Evolutionary conservation across 1,284 basidiomycete species (phyloP).

Genomic region (Tilletiaria anomala): DNA sequence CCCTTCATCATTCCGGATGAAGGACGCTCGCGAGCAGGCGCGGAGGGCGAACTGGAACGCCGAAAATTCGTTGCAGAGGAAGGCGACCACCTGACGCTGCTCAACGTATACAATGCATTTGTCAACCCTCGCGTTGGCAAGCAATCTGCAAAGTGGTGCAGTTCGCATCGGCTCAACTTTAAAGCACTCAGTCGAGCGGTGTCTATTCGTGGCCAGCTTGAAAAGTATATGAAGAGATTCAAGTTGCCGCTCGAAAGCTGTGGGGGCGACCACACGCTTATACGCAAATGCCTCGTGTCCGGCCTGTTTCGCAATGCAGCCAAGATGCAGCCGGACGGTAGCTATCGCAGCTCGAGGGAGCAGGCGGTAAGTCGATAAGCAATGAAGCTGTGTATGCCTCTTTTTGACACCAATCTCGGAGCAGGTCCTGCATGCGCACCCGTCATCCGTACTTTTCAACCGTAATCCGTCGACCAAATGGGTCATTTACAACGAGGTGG

Average conservation of each 20-base stretch:
- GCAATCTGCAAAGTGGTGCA: slow-evolving; percentile 74
- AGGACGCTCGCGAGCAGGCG: slow-evolving; percentile 54
- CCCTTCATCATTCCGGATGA: slow-evolving; percentile 43
- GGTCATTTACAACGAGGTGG: slow-evolving; percentile 89
- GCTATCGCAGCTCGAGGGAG: slow-evolving; percentile 67
- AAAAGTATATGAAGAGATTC: slow-evolving; percentile 81
- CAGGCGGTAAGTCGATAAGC: slow-evolving; percentile 53
- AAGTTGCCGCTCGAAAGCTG: slow-evolving; percentile 45
- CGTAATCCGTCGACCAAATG: slow-evolving; percentile 74
- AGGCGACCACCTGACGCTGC: slow-evolving; percentile 80
- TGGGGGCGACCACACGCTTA: slow-evolving; percentile 60
- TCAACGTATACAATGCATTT: slow-evolving; percentile 93
- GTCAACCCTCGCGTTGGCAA: slow-evolving; percentile 53
- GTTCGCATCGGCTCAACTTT: slow-evolving; percentile 77
- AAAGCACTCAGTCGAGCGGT: slow-evolving; percentile 80
- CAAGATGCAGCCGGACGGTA: slow-evolving; percentile 71
- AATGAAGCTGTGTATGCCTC: no score
- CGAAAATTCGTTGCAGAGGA: slow-evolving; percentile 93
- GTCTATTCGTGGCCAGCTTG: slow-evolving; percentile 77
- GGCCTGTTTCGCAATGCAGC: slow-evolving; percentile 93
- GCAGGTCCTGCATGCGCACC: slow-evolving; percentile 74
- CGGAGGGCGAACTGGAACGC: slow-evolving; percentile 71
- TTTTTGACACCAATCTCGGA: no score
- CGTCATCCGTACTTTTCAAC: slow-evolving; percentile 85
- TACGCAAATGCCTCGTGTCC: slow-evolving; percentile 70